Evolutionary conservation across 2,329 filamentous ascomycete genomes (phyloP), one percentile per base, ranked within the genome.

Genomic region (Ceratocystis cacaofunesta): DNA sequence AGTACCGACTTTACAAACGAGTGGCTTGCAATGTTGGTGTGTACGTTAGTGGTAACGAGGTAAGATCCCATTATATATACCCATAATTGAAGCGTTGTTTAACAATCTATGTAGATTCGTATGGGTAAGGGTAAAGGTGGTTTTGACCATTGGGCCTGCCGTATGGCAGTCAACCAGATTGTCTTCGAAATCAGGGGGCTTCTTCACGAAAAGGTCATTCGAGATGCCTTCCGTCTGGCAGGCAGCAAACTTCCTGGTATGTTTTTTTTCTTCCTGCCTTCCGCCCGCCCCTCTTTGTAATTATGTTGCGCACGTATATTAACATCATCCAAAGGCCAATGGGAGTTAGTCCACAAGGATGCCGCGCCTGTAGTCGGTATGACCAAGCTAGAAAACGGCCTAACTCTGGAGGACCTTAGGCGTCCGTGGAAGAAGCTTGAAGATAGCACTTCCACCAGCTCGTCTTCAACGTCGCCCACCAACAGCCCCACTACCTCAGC

Each of bases 51-150:
- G 94, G 94, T 66, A 99, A 97, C 72, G 94, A 99, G 78, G 85
- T 87, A 72, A 70, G 82, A 55, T 62, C 28, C 61, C 19, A 2
- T n/a, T 52, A 48, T 12, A 12, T 15, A 7, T 46, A 36, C 5
- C 10, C 17, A 19, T 36, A 2, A 46, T 36, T 15, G 43, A 61
- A 15, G 19, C 22, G 58, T 63, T 70, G 10, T 44, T 66, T 68
- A 19, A 69, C 63, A 15, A 10, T 12, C 6, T 63, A 57, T 65
- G 64, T 69, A 87, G 85, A 88, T 90, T 75, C 88, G 94, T 83
- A 99, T 99, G 95, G 94, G 94, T 75, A 99, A 97, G 78, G 94
- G 94, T 77, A 99, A 99, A 75, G 94, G 94, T 71, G 89, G 87
- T 68, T 97, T 99, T 73, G 94, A 99, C 74, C 90, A 95, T 73